A percentile compares a stretch with the other conserved stretches of the same genome.
phyloP scores from a whole-genome alignment of 805 yeast species.

The Cyberlindnera bimundalis region DNA sequence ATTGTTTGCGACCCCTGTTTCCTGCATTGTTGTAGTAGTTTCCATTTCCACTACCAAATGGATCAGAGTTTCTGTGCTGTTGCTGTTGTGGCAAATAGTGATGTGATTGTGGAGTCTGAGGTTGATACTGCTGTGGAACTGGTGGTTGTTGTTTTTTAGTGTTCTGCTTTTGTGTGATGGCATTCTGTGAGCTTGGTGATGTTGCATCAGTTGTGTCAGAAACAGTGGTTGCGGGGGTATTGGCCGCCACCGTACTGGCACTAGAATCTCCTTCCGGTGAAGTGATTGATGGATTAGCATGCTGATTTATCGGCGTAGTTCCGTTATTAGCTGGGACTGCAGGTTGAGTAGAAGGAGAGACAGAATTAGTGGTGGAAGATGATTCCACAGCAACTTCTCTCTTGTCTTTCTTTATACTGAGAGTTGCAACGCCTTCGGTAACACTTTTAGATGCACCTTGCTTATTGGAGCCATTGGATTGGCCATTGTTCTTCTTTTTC shows the following conservation, averaged over 20 bases:
- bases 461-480: constrained; percentile 1
- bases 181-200: background rate
- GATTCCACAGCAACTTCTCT: background rate
- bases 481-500: constrained; percentile 1
- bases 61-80: constrained; percentile 24
- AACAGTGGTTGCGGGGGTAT: background rate
- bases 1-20: constrained; percentile 13
- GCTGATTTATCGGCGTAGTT: background rate
- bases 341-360: background rate
- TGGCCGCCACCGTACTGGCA: background rate
- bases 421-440: background rate
- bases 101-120: background rate
- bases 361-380: background rate
- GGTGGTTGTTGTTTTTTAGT: background rate
- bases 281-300: background rate
- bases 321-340: background rate
- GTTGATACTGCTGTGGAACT: constrained; percentile 1
- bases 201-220: constrained; percentile 1
- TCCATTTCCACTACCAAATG: constrained; percentile 9
- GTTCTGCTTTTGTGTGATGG: background rate
- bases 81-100: background rate
- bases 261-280: background rate
- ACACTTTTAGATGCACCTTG: background rate
- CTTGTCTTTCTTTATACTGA: constrained; percentile 1
- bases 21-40: constrained; percentile 1